These are phyloP conservation scores for Zygnema cylindricum DNA, from an alignment of 139 green algal genomes.

Conservation along the genomic window DNA sequence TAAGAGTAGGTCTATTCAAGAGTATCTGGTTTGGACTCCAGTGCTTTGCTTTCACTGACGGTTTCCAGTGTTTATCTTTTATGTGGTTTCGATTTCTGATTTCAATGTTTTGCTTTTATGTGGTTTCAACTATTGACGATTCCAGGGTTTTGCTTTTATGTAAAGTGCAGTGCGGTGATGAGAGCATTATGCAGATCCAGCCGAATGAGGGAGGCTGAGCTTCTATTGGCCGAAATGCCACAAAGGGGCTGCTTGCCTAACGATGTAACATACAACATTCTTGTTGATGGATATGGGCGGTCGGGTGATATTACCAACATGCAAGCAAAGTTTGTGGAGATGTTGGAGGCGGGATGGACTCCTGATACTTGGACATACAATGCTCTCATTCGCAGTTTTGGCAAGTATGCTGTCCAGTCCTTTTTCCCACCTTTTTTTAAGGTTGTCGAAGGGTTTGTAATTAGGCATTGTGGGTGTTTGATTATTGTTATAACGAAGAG, in stretches of 20 bases:
- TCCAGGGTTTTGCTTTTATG: neutral
- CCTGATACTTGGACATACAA: slow-evolving; percentile 23
- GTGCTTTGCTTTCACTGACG: too few relatives aligned
- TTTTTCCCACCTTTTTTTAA: too few relatives aligned
- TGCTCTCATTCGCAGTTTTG: slow-evolving; percentile 19
- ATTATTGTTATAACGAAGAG: too few relatives aligned
- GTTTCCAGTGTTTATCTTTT: too few relatives aligned
- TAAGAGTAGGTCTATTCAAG: too few relatives aligned
- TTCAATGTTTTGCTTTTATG: too few relatives aligned
- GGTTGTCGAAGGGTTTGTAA: too few relatives aligned
- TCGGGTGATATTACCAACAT: neutral
- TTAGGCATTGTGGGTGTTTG: too few relatives aligned
- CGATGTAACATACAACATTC: slow-evolving; percentile 4
- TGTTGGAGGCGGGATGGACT: slow-evolving; percentile 8
- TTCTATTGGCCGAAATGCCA: slow-evolving; percentile 25
- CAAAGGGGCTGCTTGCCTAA: neutral
- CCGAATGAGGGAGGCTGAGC: slow-evolving; percentile 13
- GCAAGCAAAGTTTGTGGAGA: neutral
- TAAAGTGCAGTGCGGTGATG: slow-evolving; percentile 25
- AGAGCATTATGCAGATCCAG: slow-evolving; percentile 14
- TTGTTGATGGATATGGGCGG: slow-evolving; percentile 25
- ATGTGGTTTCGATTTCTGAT: too few relatives aligned
- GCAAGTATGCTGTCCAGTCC: slow-evolving; percentile 20
- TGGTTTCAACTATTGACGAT: too few relatives aligned
- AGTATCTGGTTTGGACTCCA: too few relatives aligned